These are phyloP conservation scores for Xerocomus brunneocitrinus DNA, from an alignment of 768 basidiomycete genomes.

Conservation along the genomic window DNA sequence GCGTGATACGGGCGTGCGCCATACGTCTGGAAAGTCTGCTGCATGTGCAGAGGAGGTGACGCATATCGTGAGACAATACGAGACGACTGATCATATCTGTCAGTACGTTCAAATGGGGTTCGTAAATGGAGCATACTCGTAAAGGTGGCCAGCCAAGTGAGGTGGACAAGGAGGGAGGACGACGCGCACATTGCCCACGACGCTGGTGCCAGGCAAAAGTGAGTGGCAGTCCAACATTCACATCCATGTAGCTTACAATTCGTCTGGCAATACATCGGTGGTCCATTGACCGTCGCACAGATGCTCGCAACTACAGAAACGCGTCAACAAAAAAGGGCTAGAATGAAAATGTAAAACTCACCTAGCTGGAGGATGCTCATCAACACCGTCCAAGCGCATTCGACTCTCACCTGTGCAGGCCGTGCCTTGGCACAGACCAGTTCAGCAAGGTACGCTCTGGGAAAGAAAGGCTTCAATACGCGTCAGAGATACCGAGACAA, in stretches of 20 bases:
- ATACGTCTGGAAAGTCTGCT: slow-evolving; percentile 42
- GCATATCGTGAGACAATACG: slow-evolving; percentile 54
- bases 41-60: slow-evolving; percentile 45
- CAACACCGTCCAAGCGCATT: slow-evolving; percentile 53
- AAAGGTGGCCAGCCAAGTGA: slow-evolving; percentile 46
- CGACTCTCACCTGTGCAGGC: slow-evolving; percentile 43
- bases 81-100: slow-evolving; percentile 35
- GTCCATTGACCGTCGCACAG: slow-evolving; percentile 41
- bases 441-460: slow-evolving; percentile 34
- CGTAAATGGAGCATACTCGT: slow-evolving; percentile 36
- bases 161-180: slow-evolving; percentile 41
- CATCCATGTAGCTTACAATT: slow-evolving; percentile 29
- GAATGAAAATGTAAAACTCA: slow-evolving; percentile 23
- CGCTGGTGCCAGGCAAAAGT: slow-evolving; percentile 19
- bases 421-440: slow-evolving; percentile 33
- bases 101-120: not conserved
- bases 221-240: slow-evolving; percentile 2
- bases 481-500: not conserved
- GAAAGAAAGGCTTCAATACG: not conserved
- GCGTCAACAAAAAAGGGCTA: not conserved
- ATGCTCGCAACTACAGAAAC: slow-evolving; percentile 43
- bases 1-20: slow-evolving; percentile 46
- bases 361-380: slow-evolving; percentile 50
- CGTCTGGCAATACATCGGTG: slow-evolving; percentile 33
- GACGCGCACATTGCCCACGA: slow-evolving; percentile 46